Base-by-base conservation (phyloP, 495 filamentous ascomycete species). In the Xylaria grammica region DNA sequence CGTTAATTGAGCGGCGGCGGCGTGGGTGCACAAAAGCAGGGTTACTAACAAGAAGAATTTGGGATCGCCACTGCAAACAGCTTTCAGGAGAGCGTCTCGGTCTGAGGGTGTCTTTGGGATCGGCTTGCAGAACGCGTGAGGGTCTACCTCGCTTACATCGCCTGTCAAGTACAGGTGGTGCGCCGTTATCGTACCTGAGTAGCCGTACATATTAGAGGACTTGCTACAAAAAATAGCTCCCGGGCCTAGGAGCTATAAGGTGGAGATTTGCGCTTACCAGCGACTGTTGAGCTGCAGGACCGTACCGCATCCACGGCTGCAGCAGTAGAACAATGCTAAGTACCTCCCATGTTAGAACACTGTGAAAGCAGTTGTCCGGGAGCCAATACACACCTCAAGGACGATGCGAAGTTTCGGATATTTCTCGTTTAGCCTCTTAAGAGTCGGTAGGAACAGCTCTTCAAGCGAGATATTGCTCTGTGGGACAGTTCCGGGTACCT, bases 111-210 rank as follows among this genome's bases (percentile, higher is more conserved):
- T 76, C 71, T 93, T 93, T 59, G 91, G 89, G 38, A 91, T 86
- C 13, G 90, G 92, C 77, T 97, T 97, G 84, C 93, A 96, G 82
- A 92, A 96, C 70, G 85, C 87, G 80, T 91, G 90, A 40, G 90
- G 85, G 17, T 96, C 90, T 60, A 86, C 87, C 0, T 85, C 85
- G 81, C 87, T 90, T 65, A 91, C 86, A 65, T 96, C 91, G 17
- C 90, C 87, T 32, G 89, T 90, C 27, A 97, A 81, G 63, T 83
- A 91, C 13, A 96, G 77, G 67, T 96, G 93, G 72, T 96, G 93
- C 22, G 92, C 91, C 1, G 79, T 81, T 32, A 74, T 72, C 10
- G 72, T 74, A 20, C 72, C 71, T 72, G 54, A 38, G 40, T 7
- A 54, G 19, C 8, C 24, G 8, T 20, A 20, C 9, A 50, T 30